Base-by-base conservation (phyloP, 2,329 filamentous ascomycete genomes). In the Colletotrichum coccodes region DNA sequence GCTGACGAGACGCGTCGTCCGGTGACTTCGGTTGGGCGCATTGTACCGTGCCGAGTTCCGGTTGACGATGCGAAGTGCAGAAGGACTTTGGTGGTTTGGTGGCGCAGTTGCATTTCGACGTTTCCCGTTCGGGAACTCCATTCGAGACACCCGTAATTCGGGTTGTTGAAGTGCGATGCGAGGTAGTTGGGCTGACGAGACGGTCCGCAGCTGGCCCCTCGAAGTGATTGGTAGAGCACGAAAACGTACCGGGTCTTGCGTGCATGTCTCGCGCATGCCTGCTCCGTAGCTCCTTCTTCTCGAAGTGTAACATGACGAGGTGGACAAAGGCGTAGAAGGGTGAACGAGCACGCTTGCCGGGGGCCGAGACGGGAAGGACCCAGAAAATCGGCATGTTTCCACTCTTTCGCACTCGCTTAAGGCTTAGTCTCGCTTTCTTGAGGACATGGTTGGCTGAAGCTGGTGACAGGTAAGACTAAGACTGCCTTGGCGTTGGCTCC, bases 81-180 rank as follows among this genome's bases (percentile, higher is more conserved):
- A 52, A 34, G 53, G 16, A 58, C 46, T 40, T 36, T 32, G 46
- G 46, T 30, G 46, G 26, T 16, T n/a, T 14, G 38, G 38, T 44
- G 59, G 59, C 60, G 50, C 60, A 57, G 44, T 34, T 14, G 14
- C 34, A n/a, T n/a, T n/a, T 53, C 7, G 49, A 36, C 64, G 60
- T 67, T 71, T 9, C 72, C 58, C 6, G 18, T 71, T 73, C 62
- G 23, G 60, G 73, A 49, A 65, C 47, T 14, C 38, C 63, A 76
- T 75, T 76, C 75, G 73, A 77, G 68, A 54, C 36, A 26, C 3
- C 21, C 23, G 21, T 26, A 16, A 14, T 6, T 26, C 50, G 50
- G 30, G 3, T 21, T 11, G 6, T 8, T n/a, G 12, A 6, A 52
- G 21, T 2, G 32, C 26, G 23, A 21, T 36, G 42, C 40, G n/a